Conservation (phyloP, 768 basidiomycete genomes). For the Leccinum truebloodii region DNA sequence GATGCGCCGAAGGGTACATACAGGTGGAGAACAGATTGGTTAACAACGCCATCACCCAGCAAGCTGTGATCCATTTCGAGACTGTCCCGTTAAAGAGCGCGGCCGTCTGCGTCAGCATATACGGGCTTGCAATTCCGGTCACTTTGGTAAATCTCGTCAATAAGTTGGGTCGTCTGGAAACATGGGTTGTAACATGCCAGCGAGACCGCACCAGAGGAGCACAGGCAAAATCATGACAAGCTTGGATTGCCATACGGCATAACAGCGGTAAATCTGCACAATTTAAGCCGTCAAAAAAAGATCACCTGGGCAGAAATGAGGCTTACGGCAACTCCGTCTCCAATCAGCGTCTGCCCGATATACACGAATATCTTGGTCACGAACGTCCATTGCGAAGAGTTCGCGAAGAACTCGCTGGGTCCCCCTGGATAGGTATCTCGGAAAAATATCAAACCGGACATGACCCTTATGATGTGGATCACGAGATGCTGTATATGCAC, state of each 20-base stretch:
- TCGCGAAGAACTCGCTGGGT: not conserved
- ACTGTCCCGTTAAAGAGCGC: not conserved
- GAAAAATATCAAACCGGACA: not conserved
- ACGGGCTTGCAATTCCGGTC: constrained; percentile 17
- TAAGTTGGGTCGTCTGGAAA: not conserved
- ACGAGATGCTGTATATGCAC: not conserved
- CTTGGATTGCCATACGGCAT: not conserved
- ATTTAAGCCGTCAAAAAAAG: not conserved
- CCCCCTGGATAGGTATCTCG: not conserved
- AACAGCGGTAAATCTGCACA: not conserved
- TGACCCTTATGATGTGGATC: not conserved
- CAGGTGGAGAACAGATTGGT: constrained; percentile 5
- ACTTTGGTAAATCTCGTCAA: not conserved
- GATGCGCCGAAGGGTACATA: not conserved
- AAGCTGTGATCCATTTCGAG: not conserved
- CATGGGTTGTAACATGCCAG: not conserved
- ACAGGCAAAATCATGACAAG: not conserved
- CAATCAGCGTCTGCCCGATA: not conserved
- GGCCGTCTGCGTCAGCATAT: constrained; percentile 8
- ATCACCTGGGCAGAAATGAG: too few relatives aligned
- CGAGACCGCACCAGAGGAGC: not conserved
- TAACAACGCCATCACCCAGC: not conserved
- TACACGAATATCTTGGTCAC: not conserved
- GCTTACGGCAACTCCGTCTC: not conserved
- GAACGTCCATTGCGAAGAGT: constrained; percentile 1